These are phyloP conservation scores for Phallus indusiatus DNA, from an alignment of 768 basidiomycete genomes.

Conservation along the genomic window DNA sequence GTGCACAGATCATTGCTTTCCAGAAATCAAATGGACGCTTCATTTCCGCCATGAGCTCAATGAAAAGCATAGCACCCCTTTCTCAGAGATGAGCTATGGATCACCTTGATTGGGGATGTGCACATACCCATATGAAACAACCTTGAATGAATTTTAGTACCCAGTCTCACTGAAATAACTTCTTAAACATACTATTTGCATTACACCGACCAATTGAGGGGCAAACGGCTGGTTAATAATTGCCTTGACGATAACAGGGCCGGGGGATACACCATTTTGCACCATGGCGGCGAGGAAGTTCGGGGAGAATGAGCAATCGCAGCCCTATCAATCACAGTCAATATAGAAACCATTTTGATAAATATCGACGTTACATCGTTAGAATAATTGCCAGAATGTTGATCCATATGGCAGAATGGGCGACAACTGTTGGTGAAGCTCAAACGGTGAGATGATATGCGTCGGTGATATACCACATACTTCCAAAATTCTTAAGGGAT, in stretches of 20 bases:
- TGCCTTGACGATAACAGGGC: slow-evolving; percentile 25
- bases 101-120: background rate
- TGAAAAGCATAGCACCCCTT: slow-evolving; percentile 31
- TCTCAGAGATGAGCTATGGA: background rate
- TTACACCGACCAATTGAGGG: slow-evolving; percentile 45
- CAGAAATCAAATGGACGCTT: slow-evolving; percentile 59
- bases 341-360: background rate
- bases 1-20: slow-evolving; percentile 44
- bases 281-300: slow-evolving; percentile 36
- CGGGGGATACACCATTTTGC: slow-evolving; percentile 24
- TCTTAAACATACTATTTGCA: slow-evolving; percentile 37
- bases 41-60: slow-evolving; percentile 53
- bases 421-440: background rate
- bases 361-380: slow-evolving; percentile 28
- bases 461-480: slow-evolving; percentile 27
- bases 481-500: slow-evolving; percentile 42
- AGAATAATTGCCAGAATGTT: slow-evolving; percentile 46
- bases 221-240: slow-evolving; percentile 16
- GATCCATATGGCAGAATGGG: slow-evolving; percentile 32
- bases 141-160: slow-evolving; percentile 16
- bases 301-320: slow-evolving; percentile 45
- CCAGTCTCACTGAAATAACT: background rate
- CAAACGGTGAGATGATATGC: slow-evolving; percentile 5
- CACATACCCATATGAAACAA: slow-evolving; percentile 45
- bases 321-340: slow-evolving; percentile 22